Evolutionary conservation across 1,284 basidiomycete species (phyloP).

Genomic region (Cutaneotrichosporon dermatis): DNA sequence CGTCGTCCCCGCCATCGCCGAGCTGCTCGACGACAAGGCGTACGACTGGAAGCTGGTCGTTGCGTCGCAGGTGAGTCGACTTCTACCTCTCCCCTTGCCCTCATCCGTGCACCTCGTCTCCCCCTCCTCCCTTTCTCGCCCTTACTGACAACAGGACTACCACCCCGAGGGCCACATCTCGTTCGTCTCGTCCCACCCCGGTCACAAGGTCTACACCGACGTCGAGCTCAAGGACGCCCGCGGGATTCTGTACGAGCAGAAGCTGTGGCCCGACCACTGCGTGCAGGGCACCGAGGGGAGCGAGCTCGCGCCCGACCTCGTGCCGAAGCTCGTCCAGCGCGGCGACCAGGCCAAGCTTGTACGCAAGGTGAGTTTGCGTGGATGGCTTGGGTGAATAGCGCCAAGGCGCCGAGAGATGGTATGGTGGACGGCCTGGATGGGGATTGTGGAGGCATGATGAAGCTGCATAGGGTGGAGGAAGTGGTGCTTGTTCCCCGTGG

Average conservation of each 20-base stretch:
- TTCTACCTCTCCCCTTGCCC: too few relatives aligned
- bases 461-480: too few relatives aligned
- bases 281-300: constrained; percentile 36
- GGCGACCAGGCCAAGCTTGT: constrained; percentile 30
- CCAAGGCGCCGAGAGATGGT: too few relatives aligned
- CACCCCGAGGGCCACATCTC: constrained; percentile 62
- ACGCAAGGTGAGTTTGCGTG: constrained; percentile 32
- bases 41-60: constrained; percentile 55
- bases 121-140: neutral
- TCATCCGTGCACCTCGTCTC: too few relatives aligned
- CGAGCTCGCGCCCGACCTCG: constrained; percentile 33
- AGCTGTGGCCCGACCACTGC: constrained; percentile 60
- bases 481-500: too few relatives aligned
- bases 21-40: constrained; percentile 51
- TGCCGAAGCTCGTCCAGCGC: constrained; percentile 18
- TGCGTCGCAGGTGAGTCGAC: constrained; percentile 49
- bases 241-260: constrained; percentile 35
- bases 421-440: too few relatives aligned
- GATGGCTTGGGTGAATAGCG: too few relatives aligned
- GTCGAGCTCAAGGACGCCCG: constrained; percentile 42
- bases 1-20: constrained; percentile 53
- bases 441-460: too few relatives aligned
- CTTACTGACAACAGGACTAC: constrained; percentile 37
- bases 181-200: constrained; percentile 58
- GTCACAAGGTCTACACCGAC: constrained; percentile 49